Conservation (phyloP, 106 monocot species). For the Xerophyta viscosa region DNA sequence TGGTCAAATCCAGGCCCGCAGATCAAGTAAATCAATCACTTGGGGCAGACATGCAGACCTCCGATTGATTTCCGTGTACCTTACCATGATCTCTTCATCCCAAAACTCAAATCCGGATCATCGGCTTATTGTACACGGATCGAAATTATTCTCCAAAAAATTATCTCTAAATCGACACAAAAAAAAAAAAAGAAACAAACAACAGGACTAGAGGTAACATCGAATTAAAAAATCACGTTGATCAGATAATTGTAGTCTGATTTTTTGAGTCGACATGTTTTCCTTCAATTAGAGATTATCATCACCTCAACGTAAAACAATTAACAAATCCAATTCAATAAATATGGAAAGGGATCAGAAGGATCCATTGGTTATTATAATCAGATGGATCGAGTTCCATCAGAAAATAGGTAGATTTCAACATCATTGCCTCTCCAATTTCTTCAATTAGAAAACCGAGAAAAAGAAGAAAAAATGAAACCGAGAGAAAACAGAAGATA, state of each 20-base stretch:
- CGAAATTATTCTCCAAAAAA: no score
- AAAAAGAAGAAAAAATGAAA: no score
- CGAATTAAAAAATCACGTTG: no score
- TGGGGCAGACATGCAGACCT: constrained; percentile 81
- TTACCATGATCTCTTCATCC: constrained; percentile 68
- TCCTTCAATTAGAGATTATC: constrained; percentile 24
- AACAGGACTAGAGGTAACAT: background rate
- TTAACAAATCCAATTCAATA: background rate
- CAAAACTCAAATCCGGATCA: constrained; percentile 56
- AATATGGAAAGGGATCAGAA: constrained; percentile 39
- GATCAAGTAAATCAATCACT: constrained; percentile 64
- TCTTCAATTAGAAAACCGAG: no score
- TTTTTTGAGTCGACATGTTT: constrained; percentile 26
- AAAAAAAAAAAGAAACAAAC: background rate
- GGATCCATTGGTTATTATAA: constrained; percentile 64
- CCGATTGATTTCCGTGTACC: constrained; percentile 53
- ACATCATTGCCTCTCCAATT: no score
- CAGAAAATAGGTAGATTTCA: constrained; percentile 56
- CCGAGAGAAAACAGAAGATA: no score
- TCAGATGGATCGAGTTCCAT: constrained; percentile 16
- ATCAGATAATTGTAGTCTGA: constrained; percentile 91
- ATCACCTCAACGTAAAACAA: constrained; percentile 29
- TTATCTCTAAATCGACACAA: no score
- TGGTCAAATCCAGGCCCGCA: constrained; percentile 71
- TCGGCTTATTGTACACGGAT: constrained; percentile 71